phyloP scores from a whole-genome alignment of 345 rosid genomes.

The Lumnitzera racemosa region DNA sequence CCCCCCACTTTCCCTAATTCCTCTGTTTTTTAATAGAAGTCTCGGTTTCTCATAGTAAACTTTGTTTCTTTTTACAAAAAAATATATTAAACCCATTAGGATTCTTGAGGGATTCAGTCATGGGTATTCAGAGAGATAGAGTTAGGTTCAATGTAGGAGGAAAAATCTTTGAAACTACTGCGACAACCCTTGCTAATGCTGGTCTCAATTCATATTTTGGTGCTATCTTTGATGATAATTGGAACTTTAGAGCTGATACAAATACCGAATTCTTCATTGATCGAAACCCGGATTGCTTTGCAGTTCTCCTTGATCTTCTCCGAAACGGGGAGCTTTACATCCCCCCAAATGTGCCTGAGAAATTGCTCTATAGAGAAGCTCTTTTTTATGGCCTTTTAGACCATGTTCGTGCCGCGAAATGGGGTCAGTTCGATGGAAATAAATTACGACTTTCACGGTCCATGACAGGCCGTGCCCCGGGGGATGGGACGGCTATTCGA shows the following conservation, averaged over 20 bases:
- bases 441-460: conserved; percentile 47
- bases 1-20: not conserved
- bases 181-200: conserved; percentile 87
- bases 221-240: conserved; percentile 66
- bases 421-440: conserved; percentile 86
- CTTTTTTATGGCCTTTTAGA: conserved; percentile 68
- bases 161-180: conserved; percentile 77
- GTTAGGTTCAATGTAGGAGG: conserved; percentile 91
- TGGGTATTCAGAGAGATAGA: conserved; percentile 69
- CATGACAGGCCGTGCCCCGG: conserved; percentile 77
- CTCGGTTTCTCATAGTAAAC: not conserved
- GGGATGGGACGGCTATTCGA: conserved; percentile 92
- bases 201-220: conserved; percentile 90
- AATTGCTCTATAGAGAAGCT: conserved; percentile 75
- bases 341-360: conserved; percentile 57
- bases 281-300: conserved; percentile 85
- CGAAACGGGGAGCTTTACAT: conserved; percentile 91
- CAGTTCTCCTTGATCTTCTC: conserved; percentile 86
- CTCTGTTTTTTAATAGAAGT: not conserved
- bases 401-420: conserved; percentile 72
- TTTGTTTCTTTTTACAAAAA: not conserved
- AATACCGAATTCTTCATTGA: conserved; percentile 55
- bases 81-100: not conserved
- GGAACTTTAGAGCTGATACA: conserved; percentile 38
- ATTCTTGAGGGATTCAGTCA: conserved; percentile 11